A percentile compares a stretch with the other conserved stretches of the same genome.
Evolutionary conservation across 768 basidiomycete genomes (phyloP).

Genomic region (Podaxis sp.): DNA sequence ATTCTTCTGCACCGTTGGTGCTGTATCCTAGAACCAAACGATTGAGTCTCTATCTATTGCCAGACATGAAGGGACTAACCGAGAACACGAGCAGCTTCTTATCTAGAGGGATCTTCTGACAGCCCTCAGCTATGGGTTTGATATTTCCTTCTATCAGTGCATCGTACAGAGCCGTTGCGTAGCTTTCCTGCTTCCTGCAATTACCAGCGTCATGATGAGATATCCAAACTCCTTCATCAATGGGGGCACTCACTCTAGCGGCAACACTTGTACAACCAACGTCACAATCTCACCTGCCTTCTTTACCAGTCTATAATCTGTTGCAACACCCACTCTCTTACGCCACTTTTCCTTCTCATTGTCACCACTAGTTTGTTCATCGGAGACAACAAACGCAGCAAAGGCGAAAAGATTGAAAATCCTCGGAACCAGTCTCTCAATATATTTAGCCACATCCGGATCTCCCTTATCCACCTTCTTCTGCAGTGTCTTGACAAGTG

Average conservation of each 20-base stretch:
- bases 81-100: constrained; percentile 13
- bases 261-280: constrained; percentile 61
- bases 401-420: constrained; percentile 63
- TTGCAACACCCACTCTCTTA: constrained; percentile 49
- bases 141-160: constrained; percentile 58
- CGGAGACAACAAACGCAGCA: constrained; percentile 32
- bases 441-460: constrained; percentile 75
- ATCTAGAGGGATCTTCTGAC: constrained; percentile 44
- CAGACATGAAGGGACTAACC: neutral
- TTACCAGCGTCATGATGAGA: neutral
- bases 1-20: constrained; percentile 53
- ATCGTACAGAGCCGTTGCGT: constrained; percentile 47
- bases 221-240: neutral
- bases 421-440: constrained; percentile 70
- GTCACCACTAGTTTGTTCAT: constrained; percentile 27
- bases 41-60: neutral
- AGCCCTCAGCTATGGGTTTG: constrained; percentile 50
- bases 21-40: constrained; percentile 35
- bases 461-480: constrained; percentile 49
- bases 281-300: constrained; percentile 67
- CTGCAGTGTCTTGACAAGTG: constrained; percentile 60
- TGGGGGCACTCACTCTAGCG: constrained; percentile 55
- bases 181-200: constrained; percentile 62
- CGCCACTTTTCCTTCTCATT: constrained; percentile 52
- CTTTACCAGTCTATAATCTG: constrained; percentile 51